These are phyloP conservation scores for Globisporangium abappressorium DNA, from an alignment of 352 stramenopile species.

Conservation along the genomic window DNA sequence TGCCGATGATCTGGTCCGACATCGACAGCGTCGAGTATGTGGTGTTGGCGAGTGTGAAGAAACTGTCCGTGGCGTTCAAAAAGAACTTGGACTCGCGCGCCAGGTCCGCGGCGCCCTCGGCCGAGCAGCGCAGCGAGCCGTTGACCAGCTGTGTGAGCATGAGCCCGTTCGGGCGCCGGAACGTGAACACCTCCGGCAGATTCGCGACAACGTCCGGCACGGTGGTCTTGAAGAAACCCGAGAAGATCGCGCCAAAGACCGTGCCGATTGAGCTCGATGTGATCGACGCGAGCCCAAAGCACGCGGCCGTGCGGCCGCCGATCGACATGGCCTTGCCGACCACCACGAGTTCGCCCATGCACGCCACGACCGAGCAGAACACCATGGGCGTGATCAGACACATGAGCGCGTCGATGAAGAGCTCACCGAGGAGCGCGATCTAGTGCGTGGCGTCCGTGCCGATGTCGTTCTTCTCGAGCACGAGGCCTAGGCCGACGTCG, in stretches of 20 bases:
- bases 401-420: constrained; percentile 47
- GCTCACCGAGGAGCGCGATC: constrained; percentile 32
- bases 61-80: constrained; percentile 52
- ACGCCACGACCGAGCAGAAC: constrained; percentile 34
- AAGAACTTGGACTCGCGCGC: constrained; percentile 35
- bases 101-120: constrained; percentile 31
- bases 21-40: constrained; percentile 47
- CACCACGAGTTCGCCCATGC: constrained; percentile 32
- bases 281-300: constrained; percentile 27
- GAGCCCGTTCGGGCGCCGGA: constrained; percentile 44
- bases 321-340: constrained; percentile 32
- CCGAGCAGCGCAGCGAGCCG: constrained; percentile 39
- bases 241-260: constrained; percentile 27
- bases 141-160: constrained; percentile 36
- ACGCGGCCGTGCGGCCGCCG: constrained; percentile 32
- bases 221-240: constrained; percentile 21
- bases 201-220: not conserved
- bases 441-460: constrained; percentile 19
- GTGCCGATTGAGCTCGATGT: constrained; percentile 31
- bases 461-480: constrained; percentile 25
- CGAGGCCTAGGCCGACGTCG: constrained; percentile 27
- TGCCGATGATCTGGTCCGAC: constrained; percentile 69
- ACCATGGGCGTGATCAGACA: constrained; percentile 44
- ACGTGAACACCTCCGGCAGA: constrained; percentile 27
- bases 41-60: constrained; percentile 34